Conservation (phyloP, 2,329 filamentous ascomycete genomes). For the Canariomyces notabilis region DNA sequence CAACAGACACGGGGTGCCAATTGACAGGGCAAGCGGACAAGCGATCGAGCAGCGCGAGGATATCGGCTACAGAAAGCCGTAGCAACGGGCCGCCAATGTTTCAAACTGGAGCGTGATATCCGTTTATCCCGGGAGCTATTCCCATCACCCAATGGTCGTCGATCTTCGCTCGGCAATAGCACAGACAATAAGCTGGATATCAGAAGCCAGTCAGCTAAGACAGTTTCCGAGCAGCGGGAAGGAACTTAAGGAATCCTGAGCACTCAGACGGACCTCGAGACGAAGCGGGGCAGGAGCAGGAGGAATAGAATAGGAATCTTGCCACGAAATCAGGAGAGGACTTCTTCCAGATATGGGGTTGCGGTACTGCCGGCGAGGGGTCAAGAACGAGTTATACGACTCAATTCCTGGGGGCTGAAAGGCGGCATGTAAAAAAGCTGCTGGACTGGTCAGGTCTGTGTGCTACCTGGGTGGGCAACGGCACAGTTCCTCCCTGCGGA, state of each 20-base stretch:
- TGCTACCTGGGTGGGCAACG: constrained; percentile 13
- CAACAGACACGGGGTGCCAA: constrained; percentile 5
- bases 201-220: constrained; percentile 14
- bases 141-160: constrained; percentile 19
- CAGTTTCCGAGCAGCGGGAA: constrained; percentile 11
- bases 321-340: constrained; percentile 8
- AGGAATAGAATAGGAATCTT: constrained; percentile 10
- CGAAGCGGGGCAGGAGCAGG: constrained; percentile 5
- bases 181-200: constrained; percentile 14
- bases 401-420: constrained; percentile 17
- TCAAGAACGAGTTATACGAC: constrained; percentile 12
- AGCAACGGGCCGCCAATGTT: constrained; percentile 16
- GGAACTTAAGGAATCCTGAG: constrained; percentile 5
- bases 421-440: constrained; percentile 16
- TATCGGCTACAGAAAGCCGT: constrained; percentile 8
- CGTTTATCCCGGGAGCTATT: constrained; percentile 5
- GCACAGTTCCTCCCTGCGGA: constrained; percentile 15
- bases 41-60: not conserved
- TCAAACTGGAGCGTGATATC: constrained; percentile 4
- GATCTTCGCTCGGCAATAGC: constrained; percentile 13
- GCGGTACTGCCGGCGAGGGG: constrained; percentile 7
- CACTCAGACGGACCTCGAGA: constrained; percentile 8
- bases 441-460: constrained; percentile 18
- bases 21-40: constrained; percentile 2
- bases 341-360: not conserved